Evolutionary conservation across 495 filamentous ascomycete species (phyloP).

Genomic region (Xanthoparmelia taractica): DNA sequence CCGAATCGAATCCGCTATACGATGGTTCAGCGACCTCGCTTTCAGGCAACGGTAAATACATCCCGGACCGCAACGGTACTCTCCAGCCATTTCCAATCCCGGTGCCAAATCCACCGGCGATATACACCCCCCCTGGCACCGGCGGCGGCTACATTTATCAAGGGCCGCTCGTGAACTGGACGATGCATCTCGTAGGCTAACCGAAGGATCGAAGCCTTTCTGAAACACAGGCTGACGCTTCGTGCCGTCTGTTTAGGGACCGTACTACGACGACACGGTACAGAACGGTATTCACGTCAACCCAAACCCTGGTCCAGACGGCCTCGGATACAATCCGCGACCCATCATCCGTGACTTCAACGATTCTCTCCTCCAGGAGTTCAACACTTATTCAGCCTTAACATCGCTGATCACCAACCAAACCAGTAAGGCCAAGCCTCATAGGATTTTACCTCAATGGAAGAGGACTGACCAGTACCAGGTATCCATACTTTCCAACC

Average conservation of each 20-base stretch:
- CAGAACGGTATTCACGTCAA: slow-evolving; percentile 6
- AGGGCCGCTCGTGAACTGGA: neutral
- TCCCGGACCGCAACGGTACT: slow-evolving; percentile 21
- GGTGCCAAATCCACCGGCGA: neutral
- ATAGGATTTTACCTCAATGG: neutral
- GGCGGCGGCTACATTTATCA: slow-evolving; percentile 4
- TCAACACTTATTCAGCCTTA: slow-evolving; percentile 4
- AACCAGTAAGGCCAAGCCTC: neutral
- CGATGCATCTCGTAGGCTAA: neutral
- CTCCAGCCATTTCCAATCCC: neutral
- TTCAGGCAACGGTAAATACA: slow-evolving; percentile 42
- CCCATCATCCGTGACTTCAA: neutral
- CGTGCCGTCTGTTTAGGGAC: slow-evolving; percentile 1
- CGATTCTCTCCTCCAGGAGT: neutral
- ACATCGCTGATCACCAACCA: neutral
- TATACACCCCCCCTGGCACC: neutral
- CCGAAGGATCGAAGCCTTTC: neutral
- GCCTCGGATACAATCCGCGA: slow-evolving; percentile 10
- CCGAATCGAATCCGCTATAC: slow-evolving; percentile 36
- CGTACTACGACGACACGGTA: slow-evolving; percentile 2
- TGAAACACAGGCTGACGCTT: neutral
- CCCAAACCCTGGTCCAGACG: slow-evolving; percentile 1
- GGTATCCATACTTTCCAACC: neutral
- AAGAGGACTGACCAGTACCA: slow-evolving; percentile 1
- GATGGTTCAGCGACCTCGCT: slow-evolving; percentile 40